Conservation (phyloP, 1,139 yeast species). For the Diutina neorugosa region DNA sequence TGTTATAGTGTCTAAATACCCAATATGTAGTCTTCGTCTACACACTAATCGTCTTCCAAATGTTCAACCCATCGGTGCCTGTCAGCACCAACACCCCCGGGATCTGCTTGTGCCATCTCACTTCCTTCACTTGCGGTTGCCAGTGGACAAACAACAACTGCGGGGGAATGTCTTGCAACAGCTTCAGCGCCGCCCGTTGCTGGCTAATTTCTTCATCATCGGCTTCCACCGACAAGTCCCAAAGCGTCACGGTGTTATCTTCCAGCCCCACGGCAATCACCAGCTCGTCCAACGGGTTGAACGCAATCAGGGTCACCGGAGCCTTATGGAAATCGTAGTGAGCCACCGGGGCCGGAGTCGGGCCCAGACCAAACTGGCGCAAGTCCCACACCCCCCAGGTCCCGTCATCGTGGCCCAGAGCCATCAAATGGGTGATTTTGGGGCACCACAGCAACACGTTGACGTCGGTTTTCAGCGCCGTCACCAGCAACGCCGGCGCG, state of each 20-base stretch:
- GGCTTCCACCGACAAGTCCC: conserved; percentile 97
- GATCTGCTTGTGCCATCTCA: conserved; percentile 94
- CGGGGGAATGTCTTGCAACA: conserved; percentile 85
- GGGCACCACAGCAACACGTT: conserved; percentile 95
- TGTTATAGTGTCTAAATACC: not conserved
- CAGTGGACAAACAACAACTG: conserved; percentile 94
- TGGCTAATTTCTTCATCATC: conserved; percentile 88
- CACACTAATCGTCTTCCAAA: conserved; percentile 96
- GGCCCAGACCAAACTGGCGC: conserved; percentile 57
- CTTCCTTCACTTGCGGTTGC: conserved; percentile 96
- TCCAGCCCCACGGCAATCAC: conserved; percentile 92
- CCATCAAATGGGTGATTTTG: conserved; percentile 74
- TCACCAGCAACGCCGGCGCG: conserved; percentile 77
- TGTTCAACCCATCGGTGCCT: conserved; percentile 87
- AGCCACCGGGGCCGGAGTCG: conserved; percentile 69
- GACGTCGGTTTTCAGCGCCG: conserved; percentile 77
- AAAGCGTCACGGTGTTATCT: conserved; percentile 89
- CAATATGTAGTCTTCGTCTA: conserved; percentile 17
- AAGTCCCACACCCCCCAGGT: conserved; percentile 97
- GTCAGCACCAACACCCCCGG: conserved; percentile 94
- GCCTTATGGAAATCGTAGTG: conserved; percentile 91
- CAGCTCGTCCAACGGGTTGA: conserved; percentile 92
- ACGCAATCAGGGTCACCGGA: conserved; percentile 84
- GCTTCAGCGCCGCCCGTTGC: conserved; percentile 62
- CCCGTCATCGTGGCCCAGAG: conserved; percentile 97